phyloP scores from a whole-genome alignment of 2,329 filamentous ascomycete species.

The Sclerotinia minor region DNA sequence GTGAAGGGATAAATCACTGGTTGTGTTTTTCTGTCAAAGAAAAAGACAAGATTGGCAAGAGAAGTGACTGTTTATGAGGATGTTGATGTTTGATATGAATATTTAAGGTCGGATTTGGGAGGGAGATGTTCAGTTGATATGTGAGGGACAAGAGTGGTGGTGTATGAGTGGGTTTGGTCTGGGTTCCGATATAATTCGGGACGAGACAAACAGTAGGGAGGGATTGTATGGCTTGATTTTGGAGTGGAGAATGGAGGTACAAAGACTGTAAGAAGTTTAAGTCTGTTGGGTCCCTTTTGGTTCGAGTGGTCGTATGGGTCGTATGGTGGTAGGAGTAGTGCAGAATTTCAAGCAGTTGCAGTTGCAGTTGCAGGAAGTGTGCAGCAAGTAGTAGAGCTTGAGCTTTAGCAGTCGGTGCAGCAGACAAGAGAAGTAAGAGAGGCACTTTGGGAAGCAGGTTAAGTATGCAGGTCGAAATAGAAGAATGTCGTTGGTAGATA shows the following conservation, averaged over 20 bases:
- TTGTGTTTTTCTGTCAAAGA: constrained; percentile 23
- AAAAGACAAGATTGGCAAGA: constrained; percentile 11
- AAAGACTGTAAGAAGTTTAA: constrained; percentile 22
- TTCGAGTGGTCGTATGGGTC: constrained; percentile 22
- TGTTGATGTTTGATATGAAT: constrained; percentile 20
- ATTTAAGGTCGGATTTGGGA: constrained; percentile 8
- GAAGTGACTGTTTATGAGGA: constrained; percentile 22
- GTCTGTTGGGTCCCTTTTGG: constrained; percentile 20
- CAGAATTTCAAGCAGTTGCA: constrained; percentile 18
- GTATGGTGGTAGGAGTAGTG: constrained; percentile 23
- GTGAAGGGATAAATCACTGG: constrained; percentile 12
- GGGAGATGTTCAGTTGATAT: constrained; percentile 25
- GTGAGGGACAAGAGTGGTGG: constrained; percentile 25
- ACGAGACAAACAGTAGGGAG: constrained; percentile 21
- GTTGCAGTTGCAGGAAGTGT: constrained; percentile 14
- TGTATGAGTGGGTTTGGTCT: constrained; percentile 19
- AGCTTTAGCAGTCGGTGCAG: constrained; percentile 15
- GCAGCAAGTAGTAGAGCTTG: constrained; percentile 20
- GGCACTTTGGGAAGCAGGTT: constrained; percentile 10
- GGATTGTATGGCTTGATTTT: constrained; percentile 21
- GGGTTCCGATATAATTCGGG: constrained; percentile 24
- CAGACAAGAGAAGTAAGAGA: constrained; percentile 14
- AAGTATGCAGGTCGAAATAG: constrained; percentile 18
- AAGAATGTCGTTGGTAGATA: constrained; percentile 21
- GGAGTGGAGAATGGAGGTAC: constrained; percentile 25